Evolutionary conservation across 352 stramenopile genomes (phyloP).

Genomic region (Phytophthora europaea): DNA sequence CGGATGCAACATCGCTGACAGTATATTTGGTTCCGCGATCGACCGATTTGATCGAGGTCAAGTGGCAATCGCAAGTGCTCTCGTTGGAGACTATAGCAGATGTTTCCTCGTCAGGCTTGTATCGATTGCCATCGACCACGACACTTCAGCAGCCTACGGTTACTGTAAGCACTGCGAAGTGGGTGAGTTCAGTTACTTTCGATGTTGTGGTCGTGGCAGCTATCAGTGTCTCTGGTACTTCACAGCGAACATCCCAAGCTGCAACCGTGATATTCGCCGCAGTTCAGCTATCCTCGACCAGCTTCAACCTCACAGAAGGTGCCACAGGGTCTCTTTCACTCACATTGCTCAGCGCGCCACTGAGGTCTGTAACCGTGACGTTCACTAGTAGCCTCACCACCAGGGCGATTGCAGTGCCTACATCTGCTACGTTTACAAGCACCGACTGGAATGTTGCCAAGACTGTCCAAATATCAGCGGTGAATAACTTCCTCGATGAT

Average conservation of each 20-base stretch:
- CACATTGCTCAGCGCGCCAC: constrained; percentile 53
- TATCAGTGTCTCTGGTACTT: constrained; percentile 49
- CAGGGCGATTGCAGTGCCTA: constrained; percentile 42
- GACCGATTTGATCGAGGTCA: constrained; percentile 42
- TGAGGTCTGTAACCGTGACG: constrained; percentile 40
- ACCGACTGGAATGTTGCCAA: constrained; percentile 47
- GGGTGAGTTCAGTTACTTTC: constrained; percentile 42
- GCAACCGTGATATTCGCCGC: constrained; percentile 46
- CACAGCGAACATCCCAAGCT: constrained; percentile 37
- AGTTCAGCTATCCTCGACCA: constrained; percentile 48
- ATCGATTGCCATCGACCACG: constrained; percentile 40
- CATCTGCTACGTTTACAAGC: constrained; percentile 38
- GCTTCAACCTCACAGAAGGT: constrained; percentile 59
- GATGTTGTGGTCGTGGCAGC: constrained; percentile 47
- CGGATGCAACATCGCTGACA: constrained; percentile 38
- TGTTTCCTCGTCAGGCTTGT: constrained; percentile 45
- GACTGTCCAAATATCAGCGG: constrained; percentile 45
- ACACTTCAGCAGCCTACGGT: constrained; percentile 42
- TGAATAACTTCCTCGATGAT: constrained; percentile 71
- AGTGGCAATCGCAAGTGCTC: constrained; percentile 47
- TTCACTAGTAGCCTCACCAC: constrained; percentile 40
- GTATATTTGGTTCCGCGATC: constrained; percentile 49
- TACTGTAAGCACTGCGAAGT: constrained; percentile 36
- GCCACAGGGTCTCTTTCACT: constrained; percentile 28
- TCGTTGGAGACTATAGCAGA: constrained; percentile 35